Percentiles rank a stretch among this genome's conserved stretches.
Conservation (phyloP, 2,329 filamentous ascomycete genomes). For the Aspergillus sp. region DNA sequence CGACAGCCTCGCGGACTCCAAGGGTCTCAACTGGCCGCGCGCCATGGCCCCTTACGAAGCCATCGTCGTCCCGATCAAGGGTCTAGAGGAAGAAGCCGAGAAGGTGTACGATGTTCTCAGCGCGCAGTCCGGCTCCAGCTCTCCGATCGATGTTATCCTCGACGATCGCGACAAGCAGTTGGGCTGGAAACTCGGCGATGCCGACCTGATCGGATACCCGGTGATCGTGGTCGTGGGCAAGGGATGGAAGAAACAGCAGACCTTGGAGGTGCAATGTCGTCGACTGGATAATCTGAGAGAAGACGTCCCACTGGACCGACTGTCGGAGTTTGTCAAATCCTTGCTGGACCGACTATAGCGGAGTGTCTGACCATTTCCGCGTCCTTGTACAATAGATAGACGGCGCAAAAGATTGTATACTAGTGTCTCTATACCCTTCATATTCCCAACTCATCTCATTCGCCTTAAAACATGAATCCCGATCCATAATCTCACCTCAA, state of each 20-base stretch:
- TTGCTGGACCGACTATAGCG: constrained; percentile 53
- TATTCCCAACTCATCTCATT: no score
- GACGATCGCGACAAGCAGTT: constrained; percentile 71
- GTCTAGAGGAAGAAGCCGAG: constrained; percentile 50
- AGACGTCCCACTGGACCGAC: constrained; percentile 52
- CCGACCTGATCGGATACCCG: constrained; percentile 85
- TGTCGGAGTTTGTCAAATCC: constrained; percentile 49
- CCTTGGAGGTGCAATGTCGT: constrained; percentile 79
- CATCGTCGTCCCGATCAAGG: constrained; percentile 60
- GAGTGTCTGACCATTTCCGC: neutral
- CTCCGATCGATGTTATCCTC: constrained; percentile 62
- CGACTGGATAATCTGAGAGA: constrained; percentile 60
- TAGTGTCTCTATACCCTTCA: neutral
- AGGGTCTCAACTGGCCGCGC: constrained; percentile 83
- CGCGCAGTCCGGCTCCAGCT: constrained; percentile 14
- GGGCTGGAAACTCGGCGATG: constrained; percentile 86
- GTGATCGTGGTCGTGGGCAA: constrained; percentile 77
- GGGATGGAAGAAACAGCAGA: constrained; percentile 58
- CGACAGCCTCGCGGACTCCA: constrained; percentile 67
- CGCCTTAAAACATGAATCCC: no score
- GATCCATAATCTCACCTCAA: no score
- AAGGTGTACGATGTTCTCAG: constrained; percentile 64
- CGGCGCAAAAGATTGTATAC: constrained; percentile 4
- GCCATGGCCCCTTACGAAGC: constrained; percentile 82
- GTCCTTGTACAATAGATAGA: neutral